These are phyloP conservation scores for Bondarzewia mesenterica DNA, from an alignment of 1,284 basidiomycete genomes.

Conservation along the genomic window DNA sequence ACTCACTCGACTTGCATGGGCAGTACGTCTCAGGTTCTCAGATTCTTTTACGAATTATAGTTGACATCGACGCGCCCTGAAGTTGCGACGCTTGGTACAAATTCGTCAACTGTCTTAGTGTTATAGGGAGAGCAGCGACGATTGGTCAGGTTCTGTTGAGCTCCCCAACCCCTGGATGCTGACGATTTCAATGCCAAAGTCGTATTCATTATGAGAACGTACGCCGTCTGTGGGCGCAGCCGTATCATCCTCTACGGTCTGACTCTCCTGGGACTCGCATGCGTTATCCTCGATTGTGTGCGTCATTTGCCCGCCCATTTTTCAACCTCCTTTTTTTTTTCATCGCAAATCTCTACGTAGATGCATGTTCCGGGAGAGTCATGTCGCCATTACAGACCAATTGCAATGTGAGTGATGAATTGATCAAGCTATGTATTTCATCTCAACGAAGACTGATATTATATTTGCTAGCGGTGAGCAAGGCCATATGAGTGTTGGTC, in stretches of 20 bases:
- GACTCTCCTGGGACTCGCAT: constrained; percentile 18
- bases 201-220: constrained; percentile 24
- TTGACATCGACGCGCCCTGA: no score
- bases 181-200: constrained; percentile 12
- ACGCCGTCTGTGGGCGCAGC: constrained; percentile 23
- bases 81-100: constrained; percentile 26
- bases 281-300: constrained; percentile 23
- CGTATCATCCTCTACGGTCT: constrained; percentile 19
- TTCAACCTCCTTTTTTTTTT: constrained; percentile 1
- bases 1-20: no score
- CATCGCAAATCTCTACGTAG: constrained; percentile 4
- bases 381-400: no score
- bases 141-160: not conserved
- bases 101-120: constrained; percentile 22
- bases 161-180: not conserved
- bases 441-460: not conserved
- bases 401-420: no score
- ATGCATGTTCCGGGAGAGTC: constrained; percentile 15
- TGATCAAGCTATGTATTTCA: no score
- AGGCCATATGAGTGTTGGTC: not conserved
- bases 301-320: constrained; percentile 6
- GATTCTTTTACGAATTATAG: no score
- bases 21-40: no score
- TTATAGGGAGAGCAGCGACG: constrained; percentile 15
- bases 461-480: not conserved